Conservation (phyloP, 257 asterid species). For the Lycium barbarum region DNA sequence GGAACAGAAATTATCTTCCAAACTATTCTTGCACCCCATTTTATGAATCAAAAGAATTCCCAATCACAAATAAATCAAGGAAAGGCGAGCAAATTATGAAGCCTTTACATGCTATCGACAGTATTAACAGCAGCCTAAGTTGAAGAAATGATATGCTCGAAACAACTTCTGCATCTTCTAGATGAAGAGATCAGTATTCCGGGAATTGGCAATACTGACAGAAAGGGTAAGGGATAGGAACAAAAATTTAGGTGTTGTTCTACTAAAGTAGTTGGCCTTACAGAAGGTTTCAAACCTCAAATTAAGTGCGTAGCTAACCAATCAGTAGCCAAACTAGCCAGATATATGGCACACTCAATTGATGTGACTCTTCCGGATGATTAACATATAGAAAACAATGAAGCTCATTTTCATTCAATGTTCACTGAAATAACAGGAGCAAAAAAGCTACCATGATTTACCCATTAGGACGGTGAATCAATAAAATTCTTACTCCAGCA, state of each 20-base stretch:
- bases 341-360: conserved; percentile 11
- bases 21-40: not conserved
- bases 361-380: conserved; percentile 1
- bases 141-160: conserved; percentile 18
- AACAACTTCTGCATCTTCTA: conserved; percentile 2
- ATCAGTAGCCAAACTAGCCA: not conserved
- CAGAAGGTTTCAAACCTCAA: not conserved
- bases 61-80: conserved; percentile 20
- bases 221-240: not conserved
- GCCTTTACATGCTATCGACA: conserved; percentile 24
- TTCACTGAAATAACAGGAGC: not conserved
- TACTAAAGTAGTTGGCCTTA: conserved; percentile 8
- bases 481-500: not conserved
- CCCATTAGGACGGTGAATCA: not conserved
- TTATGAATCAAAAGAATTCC: conserved; percentile 22
- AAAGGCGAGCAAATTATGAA: conserved; percentile 27
- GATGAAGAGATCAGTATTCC: conserved; percentile 10
- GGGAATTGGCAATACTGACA: conserved; percentile 10
- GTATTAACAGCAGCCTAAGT: not conserved
- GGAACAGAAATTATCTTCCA: not conserved
- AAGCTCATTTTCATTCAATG: not conserved
- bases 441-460: conserved; percentile 18
- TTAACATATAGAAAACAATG: conserved; percentile 7
- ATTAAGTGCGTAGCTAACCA: conserved; percentile 1
- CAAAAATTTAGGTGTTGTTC: not conserved